Base-by-base conservation (phyloP, 805 yeast species). In the Barnettozyma salicaria region DNA sequence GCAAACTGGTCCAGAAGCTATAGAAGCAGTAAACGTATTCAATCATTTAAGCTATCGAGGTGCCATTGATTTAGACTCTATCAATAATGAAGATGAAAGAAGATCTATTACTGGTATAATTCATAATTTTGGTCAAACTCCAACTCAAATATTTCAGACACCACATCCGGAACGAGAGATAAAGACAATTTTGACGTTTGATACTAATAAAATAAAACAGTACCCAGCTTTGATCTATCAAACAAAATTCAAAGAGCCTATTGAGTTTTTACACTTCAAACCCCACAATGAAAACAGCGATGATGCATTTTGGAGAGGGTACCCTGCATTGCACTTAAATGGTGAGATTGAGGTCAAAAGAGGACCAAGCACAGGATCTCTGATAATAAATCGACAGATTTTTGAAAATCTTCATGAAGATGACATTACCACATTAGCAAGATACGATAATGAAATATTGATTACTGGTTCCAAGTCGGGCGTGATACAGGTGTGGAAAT, bases 41-140 rank as follows among this genome's bases (percentile, higher is more conserved):
- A 92, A 86, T 58, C 84, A 80, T 55, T 65, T 83, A 45, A 84
- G 95, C 39, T 87, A 87, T 53, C 80, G 80, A 37, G 96, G 96
- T 2, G 85, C 89, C 0, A 78, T 84, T 14, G 77, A 87, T 53
- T 61, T 87, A 37, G 95, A 85, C 43, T 68, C 68, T 17, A 80
- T 87, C 39, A 68, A 74, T 42, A 89, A 86, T 52, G 86, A 78
- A 25, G 68, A 72, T 43, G 95, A 87, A 57, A 70, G 79, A 45
- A 66, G 77, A 26, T 90, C 95, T 1, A 69, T 82, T 3, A 81
- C 86, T 17, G 89, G 95, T 2, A 82, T 83, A 48, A 87, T 87
- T 35, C 92, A 88, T 54, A 87, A 87, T 58, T 87, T 87, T 66
- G 96, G 96, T 0, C 96, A 87, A 54, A 87, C 95, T 0, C 96